Percentiles rank a stretch among this genome's conserved stretches.
These are phyloP conservation scores for Solanum megistacrolobum DNA, from an alignment of 257 asterid genomes.

Conservation along the genomic window DNA sequence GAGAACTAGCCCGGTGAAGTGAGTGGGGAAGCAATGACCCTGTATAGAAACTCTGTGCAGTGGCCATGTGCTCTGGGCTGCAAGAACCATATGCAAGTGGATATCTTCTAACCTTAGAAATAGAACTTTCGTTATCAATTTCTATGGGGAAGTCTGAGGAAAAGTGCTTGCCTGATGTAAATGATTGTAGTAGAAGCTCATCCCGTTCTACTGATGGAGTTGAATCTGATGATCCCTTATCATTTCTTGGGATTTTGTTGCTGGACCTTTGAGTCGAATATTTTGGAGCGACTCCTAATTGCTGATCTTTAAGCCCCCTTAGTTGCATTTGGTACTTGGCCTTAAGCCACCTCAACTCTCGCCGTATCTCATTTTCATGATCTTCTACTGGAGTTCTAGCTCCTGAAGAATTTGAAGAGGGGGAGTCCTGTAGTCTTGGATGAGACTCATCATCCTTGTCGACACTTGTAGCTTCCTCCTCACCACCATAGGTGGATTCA, in stretches of 20 bases:
- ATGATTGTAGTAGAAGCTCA: constrained; percentile 6
- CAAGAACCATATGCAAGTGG: constrained; percentile 32
- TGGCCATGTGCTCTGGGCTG: constrained; percentile 43
- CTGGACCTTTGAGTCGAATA: neutral
- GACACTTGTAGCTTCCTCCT: neutral
- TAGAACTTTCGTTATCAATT: constrained; percentile 9
- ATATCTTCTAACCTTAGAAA: constrained; percentile 16
- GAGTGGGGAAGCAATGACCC: constrained; percentile 37
- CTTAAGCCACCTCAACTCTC: constrained; percentile 61
- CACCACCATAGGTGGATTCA: constrained; percentile 5
- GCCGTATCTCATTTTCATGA: constrained; percentile 33
- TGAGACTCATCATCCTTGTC: neutral
- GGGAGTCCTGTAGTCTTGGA: neutral
- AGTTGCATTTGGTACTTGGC: constrained; percentile 50
- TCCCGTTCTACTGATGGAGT: neutral
- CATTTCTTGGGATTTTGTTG: constrained; percentile 5
- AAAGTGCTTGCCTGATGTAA: constrained; percentile 11
- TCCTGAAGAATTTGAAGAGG: constrained; percentile 9
- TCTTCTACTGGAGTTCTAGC: constrained; percentile 12
- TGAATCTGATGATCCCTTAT: neutral
- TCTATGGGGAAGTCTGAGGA: constrained; percentile 1
- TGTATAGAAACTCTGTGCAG: constrained; percentile 41
- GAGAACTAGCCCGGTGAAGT: constrained; percentile 52
- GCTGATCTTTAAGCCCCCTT: constrained; percentile 41
- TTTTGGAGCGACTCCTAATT: constrained; percentile 18